A percentile compares a stretch with the other conserved stretches of the same genome.
phyloP scores from a whole-genome alignment of 2,329 filamentous ascomycete genomes.

The Dactylonectria macrodidyma region DNA sequence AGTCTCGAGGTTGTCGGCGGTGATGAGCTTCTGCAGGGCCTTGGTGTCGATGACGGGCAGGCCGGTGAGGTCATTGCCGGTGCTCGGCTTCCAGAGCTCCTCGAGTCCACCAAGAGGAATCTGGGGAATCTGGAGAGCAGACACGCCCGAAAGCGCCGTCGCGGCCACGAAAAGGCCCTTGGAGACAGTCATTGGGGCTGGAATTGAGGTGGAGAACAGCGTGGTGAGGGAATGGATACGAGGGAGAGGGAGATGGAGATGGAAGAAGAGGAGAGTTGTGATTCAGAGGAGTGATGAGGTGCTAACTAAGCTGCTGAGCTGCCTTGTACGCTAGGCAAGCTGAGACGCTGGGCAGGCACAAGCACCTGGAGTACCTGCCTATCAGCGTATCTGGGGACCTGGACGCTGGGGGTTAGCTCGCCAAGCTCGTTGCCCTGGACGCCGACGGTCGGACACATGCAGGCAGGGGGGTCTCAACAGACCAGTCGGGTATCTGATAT shows the following conservation, averaged over 20 bases:
- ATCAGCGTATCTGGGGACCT: neutral
- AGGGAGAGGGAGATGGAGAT: conserved; percentile 10
- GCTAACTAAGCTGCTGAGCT: conserved; percentile 8
- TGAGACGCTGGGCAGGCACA: conserved; percentile 8
- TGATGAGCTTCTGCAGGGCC: conserved; percentile 71
- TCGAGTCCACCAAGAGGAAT: conserved; percentile 26
- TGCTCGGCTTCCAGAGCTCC: conserved; percentile 26
- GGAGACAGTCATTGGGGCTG: conserved; percentile 39
- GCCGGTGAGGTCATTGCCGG: conserved; percentile 41
- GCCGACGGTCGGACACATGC: conserved; percentile 17
- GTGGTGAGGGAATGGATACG: neutral
- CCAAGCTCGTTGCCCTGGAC: conserved; percentile 16
- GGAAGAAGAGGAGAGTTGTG: conserved; percentile 23
- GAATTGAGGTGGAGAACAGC: neutral
- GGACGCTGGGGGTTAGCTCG: neutral
- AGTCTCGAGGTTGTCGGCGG: conserved; percentile 67
- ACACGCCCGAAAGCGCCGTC: conserved; percentile 47
- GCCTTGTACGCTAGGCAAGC: neutral
- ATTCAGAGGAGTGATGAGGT: conserved; percentile 24
- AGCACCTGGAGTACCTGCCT: neutral
- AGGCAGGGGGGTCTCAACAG: neutral
- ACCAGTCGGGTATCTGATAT: neutral
- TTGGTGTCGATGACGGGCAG: conserved; percentile 66
- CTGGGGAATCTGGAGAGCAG: conserved; percentile 46
- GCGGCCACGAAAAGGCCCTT: conserved; percentile 46